Base-by-base conservation (phyloP, 2,329 filamentous ascomycete genomes). In the Diplocarpon rosae region DNA sequence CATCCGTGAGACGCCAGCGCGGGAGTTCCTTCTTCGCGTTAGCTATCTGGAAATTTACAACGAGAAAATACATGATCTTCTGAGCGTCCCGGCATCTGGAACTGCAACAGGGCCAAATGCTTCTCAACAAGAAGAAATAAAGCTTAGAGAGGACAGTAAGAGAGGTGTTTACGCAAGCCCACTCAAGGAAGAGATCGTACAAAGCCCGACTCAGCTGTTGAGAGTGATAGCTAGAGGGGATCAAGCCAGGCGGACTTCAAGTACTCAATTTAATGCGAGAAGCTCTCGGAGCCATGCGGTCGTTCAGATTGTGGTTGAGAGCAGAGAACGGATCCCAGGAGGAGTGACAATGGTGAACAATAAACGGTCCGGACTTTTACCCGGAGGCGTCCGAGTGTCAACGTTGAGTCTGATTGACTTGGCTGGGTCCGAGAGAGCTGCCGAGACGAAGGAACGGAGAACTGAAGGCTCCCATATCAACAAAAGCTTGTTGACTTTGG, bases 11-110 rank as follows among this genome's bases (percentile, higher is more conserved):
- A 96, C 92, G 1, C 92, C 92, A 0, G 86, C 88, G 30, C 77
- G 92, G 48, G 92, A 98, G 61, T 98, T 98, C 54, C 67, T 98
- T 46, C 74, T 98, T 46, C 83, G 92, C 51, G 92, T 98, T 61
- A 96, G 90, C 70, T 98, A 98, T 62, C 72, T 98, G 51, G 92
- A 98, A 67, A 98, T 98, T 49, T 98, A 98, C 68, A 98, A 98
- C 59, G 92, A 98, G 62, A 93, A 78, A 65, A 96, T 98, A 46
- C 85, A 95, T 61, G 92, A 98, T 65, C 69, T 98, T 39, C 71
- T 98, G 36, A 90, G 83, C 52, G 82, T 87, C 63, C 73, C 86
- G 1, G 72, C 75, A 1, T 73, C 72, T 20, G 65, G 63, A 11
- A 68, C 66, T 33, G 76, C 71, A 5, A 60, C 71, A 14, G 79